Conservation (phyloP, 352 stramenopile species). For the Phytopythium boreale region DNA sequence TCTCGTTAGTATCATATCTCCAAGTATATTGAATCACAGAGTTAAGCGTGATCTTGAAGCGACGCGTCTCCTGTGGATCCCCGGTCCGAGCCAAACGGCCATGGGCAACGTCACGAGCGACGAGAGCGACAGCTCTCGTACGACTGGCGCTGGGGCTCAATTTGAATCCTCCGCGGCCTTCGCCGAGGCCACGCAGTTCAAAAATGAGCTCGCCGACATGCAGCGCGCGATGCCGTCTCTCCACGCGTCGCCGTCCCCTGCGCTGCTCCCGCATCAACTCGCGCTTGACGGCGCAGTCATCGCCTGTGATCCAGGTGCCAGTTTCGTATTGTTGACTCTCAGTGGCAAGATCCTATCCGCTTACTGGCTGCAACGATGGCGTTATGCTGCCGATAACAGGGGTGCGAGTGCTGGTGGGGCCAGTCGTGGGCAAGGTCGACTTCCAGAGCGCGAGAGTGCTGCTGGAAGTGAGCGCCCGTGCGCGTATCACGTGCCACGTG, state of each 20-base stretch:
- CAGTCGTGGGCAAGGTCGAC: constrained; percentile 67
- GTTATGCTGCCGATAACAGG: constrained; percentile 11
- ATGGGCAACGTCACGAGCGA: constrained; percentile 57
- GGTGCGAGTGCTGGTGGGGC: constrained; percentile 56
- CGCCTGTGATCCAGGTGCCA: background rate
- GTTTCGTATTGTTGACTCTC: background rate
- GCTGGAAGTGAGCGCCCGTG: constrained; percentile 47
- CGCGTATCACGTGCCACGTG: constrained; percentile 46
- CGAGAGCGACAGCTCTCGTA: constrained; percentile 4
- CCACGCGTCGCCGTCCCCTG: constrained; percentile 12
- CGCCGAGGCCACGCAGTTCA: constrained; percentile 19
- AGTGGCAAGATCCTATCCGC: too few species aligned
- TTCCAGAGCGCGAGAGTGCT: constrained; percentile 47
- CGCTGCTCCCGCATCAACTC: constrained; percentile 31
- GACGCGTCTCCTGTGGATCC: background rate
- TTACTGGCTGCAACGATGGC: background rate
- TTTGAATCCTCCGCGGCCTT: background rate
- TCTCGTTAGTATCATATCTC: too few species aligned
- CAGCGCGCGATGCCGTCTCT: constrained; percentile 30
- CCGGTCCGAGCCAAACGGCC: background rate
- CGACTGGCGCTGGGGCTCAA: constrained; percentile 10
- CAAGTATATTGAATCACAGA: too few species aligned
- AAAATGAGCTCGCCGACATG: constrained; percentile 51
- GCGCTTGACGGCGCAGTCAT: constrained; percentile 20
- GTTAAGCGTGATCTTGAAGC: background rate